Conservation (phyloP, 106 monocot species). For the Acorus gramineus region DNA sequence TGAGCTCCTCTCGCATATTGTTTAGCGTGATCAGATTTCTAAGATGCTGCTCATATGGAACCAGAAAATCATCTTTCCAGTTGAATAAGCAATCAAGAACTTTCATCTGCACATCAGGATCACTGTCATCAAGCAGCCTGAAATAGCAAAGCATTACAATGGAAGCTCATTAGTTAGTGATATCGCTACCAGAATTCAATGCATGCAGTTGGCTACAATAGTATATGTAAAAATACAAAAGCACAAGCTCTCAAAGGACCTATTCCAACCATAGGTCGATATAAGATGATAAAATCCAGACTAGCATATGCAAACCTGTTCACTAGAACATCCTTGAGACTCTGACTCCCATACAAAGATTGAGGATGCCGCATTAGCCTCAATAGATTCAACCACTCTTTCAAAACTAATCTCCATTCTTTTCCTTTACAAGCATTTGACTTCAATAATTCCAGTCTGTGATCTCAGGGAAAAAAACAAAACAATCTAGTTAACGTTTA, state of each 20-base stretch:
- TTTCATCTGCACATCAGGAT: slow-evolving; percentile 65
- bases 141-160: slow-evolving; percentile 2
- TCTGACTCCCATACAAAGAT: slow-evolving; percentile 45
- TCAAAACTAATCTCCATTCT: slow-evolving; percentile 58
- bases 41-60: slow-evolving; percentile 69
- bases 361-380: slow-evolving; percentile 46
- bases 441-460: slow-evolving; percentile 39
- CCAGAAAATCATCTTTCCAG: slow-evolving; percentile 81
- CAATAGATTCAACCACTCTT: slow-evolving; percentile 82
- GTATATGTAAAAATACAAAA: background rate
- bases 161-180: background rate
- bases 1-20: slow-evolving; percentile 69
- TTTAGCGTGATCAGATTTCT: slow-evolving; percentile 52
- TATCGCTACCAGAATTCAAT: too few species aligned
- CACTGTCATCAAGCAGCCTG: slow-evolving; percentile 82
- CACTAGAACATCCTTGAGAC: slow-evolving; percentile 65
- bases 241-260: background rate
- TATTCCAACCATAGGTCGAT: too few species aligned
- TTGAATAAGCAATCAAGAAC: slow-evolving; percentile 82
- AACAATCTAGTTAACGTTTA: background rate
- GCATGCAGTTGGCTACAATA: background rate
- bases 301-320: slow-evolving; percentile 40
- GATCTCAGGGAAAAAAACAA: slow-evolving; percentile 3
- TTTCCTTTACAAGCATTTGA: slow-evolving; percentile 27
- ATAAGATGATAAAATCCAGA: too few species aligned